A percentile compares a stretch with the other conserved stretches of the same genome.
These are phyloP conservation scores for Kuraishia capsulata DNA, from an alignment of 805 yeast species.

Conservation along the genomic window DNA sequence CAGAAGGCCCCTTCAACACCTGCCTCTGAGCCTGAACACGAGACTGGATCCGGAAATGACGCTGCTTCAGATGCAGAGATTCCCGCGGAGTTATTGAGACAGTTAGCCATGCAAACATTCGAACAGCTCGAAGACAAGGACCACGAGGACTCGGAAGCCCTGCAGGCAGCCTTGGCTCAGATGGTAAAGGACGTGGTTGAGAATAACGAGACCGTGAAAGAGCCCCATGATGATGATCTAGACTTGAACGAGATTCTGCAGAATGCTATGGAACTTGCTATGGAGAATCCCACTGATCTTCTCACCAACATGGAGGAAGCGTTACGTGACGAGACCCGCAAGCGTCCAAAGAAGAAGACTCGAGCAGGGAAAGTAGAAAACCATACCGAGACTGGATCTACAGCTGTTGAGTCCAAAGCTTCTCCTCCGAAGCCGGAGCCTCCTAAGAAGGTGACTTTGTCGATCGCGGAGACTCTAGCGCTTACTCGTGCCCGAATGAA, in stretches of 20 bases:
- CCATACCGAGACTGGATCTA: background rate
- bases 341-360: slow-evolving; percentile 1
- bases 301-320: slow-evolving; percentile 24
- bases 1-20: background rate
- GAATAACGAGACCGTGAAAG: slow-evolving; percentile 10
- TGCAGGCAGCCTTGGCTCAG: slow-evolving; percentile 45
- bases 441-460: slow-evolving; percentile 17
- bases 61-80: slow-evolving; percentile 1
- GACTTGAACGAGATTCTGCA: slow-evolving; percentile 65
- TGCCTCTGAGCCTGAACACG: background rate
- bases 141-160: slow-evolving; percentile 19
- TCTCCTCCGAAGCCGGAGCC: background rate
- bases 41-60: background rate
- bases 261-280: slow-evolving; percentile 70
- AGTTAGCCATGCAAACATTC: slow-evolving; percentile 4
- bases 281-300: slow-evolving; percentile 43
- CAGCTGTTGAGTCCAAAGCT: slow-evolving; percentile 2
- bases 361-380: slow-evolving; percentile 12
- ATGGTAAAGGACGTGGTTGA: slow-evolving; percentile 49
- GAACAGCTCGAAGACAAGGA: slow-evolving; percentile 2
- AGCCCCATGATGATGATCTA: slow-evolving; percentile 39
- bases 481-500: slow-evolving; percentile 37
- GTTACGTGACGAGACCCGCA: slow-evolving; percentile 3
- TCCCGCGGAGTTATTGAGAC: slow-evolving; percentile 4
- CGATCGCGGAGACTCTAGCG: slow-evolving; percentile 56